Evolutionary conservation across 208 protist genomes (phyloP).

Genomic region (Trypanosomatidae sp.): DNA sequence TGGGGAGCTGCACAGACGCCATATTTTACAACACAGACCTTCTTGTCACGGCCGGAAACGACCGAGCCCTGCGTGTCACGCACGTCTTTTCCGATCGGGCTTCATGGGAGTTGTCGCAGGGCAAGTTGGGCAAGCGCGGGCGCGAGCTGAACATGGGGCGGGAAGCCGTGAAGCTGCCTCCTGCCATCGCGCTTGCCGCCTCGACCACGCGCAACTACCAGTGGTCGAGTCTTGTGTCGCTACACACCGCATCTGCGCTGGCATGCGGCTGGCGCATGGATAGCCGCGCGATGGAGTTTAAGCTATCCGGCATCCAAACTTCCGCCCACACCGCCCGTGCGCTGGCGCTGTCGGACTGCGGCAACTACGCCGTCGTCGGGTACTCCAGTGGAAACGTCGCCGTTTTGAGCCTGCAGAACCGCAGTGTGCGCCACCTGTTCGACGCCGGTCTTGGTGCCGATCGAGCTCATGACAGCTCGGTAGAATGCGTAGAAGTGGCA

Average conservation of each 20-base stretch:
- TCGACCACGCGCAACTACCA: conserved; percentile 82
- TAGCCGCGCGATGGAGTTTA: conserved; percentile 73
- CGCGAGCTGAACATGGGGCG: conserved; percentile 56
- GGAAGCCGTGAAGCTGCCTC: conserved; percentile 73
- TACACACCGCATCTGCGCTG: conserved; percentile 71
- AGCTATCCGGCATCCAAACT: conserved; percentile 71
- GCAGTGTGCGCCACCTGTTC: conserved; percentile 75
- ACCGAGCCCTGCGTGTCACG: conserved; percentile 81
- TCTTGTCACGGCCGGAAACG: conserved; percentile 75
- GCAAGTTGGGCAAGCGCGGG: conserved; percentile 72
- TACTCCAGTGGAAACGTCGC: conserved; percentile 85
- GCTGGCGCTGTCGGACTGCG: conserved; percentile 83
- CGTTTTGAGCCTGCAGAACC: conserved; percentile 77
- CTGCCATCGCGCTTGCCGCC: conserved; percentile 60
- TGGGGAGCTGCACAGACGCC: conserved; percentile 71
- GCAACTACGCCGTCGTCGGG: conserved; percentile 86
- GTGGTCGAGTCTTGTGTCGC: conserved; percentile 79
- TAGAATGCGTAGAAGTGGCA: conserved; percentile 79
- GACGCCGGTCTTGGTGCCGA: conserved; percentile 36
- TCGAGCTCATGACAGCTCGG: conserved; percentile 61
- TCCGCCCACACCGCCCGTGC: conserved; percentile 67
- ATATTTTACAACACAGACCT: conserved; percentile 88
- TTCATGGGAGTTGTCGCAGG: conserved; percentile 90
- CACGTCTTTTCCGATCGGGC: conserved; percentile 91
- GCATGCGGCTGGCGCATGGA: conserved; percentile 88